phyloP scores from a whole-genome alignment of 1,284 basidiomycete genomes.

The Ustilago lituana region DNA sequence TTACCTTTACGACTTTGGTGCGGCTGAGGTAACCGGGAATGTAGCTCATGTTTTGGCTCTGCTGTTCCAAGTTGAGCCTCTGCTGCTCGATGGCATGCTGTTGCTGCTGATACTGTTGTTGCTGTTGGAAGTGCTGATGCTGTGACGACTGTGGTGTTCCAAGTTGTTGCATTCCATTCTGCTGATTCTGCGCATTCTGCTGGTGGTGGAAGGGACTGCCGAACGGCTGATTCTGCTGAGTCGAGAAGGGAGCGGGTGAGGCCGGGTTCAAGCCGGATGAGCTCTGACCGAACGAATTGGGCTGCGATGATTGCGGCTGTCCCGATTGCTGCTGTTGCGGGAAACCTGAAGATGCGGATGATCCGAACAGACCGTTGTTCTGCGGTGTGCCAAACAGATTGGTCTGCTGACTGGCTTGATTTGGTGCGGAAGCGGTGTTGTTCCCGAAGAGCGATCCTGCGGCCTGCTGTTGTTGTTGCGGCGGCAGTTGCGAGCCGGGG shows the following conservation, averaged over 20 bases:
- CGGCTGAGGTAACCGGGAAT: constrained; percentile 50
- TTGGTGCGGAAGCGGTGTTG: constrained; percentile 12
- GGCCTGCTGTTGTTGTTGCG: constrained; percentile 21
- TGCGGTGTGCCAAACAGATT: constrained; percentile 34
- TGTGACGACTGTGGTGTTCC: constrained; percentile 23
- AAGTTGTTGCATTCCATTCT: constrained; percentile 4
- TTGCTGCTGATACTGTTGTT: constrained; percentile 31
- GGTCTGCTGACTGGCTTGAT: constrained; percentile 10
- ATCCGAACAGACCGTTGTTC: constrained; percentile 28
- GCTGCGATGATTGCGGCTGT: constrained; percentile 15
- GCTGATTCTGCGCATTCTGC: constrained; percentile 16
- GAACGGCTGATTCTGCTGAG: constrained; percentile 26
- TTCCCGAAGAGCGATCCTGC: constrained; percentile 27
- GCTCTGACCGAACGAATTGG: constrained; percentile 20
- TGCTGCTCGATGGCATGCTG: constrained; percentile 44
- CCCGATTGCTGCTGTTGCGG: constrained; percentile 16
- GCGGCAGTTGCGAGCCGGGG: constrained; percentile 25
- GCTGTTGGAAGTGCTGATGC: constrained; percentile 32
- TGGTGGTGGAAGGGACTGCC: constrained; percentile 28
- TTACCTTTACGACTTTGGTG: constrained; percentile 44
- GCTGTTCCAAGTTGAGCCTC: constrained; percentile 31
- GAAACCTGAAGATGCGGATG: constrained; percentile 15
- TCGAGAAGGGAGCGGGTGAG: constrained; percentile 27
- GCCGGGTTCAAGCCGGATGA: constrained; percentile 18
- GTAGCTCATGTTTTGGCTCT: constrained; percentile 50